phyloP scores from a whole-genome alignment of 2,329 filamentous ascomycete genomes.

The Diaporthe velutina region DNA sequence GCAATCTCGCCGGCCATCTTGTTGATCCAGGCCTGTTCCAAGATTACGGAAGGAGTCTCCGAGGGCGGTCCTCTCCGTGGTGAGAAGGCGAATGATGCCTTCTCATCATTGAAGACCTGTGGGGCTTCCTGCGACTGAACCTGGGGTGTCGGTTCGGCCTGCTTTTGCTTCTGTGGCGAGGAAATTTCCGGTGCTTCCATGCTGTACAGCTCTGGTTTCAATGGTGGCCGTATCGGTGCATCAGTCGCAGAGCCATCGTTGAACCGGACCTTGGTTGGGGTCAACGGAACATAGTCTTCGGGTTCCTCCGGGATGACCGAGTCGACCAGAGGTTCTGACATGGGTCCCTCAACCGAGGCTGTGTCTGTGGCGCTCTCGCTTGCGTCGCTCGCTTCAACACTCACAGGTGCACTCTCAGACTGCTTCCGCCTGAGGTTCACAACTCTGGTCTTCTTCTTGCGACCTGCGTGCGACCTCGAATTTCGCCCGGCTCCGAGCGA shows the following conservation, averaged over 20 bases:
- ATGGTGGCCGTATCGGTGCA: constrained; percentile 47
- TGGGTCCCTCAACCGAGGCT: constrained; percentile 68
- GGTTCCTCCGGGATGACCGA: constrained; percentile 71
- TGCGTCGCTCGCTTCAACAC: constrained; percentile 59
- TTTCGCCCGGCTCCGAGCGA: constrained; percentile 71
- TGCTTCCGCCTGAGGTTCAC: constrained; percentile 81
- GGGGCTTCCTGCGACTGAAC: constrained; percentile 46
- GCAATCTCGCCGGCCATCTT: constrained; percentile 97
- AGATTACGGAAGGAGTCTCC: constrained; percentile 70
- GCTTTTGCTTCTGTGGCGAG: constrained; percentile 12
- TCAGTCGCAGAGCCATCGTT: constrained; percentile 47
- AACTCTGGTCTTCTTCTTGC: constrained; percentile 87
- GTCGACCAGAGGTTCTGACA: constrained; percentile 71
- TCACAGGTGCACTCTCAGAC: constrained; percentile 59
- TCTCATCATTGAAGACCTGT: constrained; percentile 45
- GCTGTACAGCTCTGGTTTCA: constrained; percentile 52
- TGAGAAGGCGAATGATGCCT: constrained; percentile 47
- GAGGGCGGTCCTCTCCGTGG: constrained; percentile 54
- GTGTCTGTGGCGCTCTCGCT: constrained; percentile 62
- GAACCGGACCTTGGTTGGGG: constrained; percentile 59
- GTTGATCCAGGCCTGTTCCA: constrained; percentile 88
- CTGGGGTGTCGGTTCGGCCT: constrained; percentile 10
- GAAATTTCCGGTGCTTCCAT: constrained; percentile 38
- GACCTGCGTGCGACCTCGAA: constrained; percentile 70
- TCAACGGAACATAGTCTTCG: constrained; percentile 58